Evolutionary conservation across 805 yeast genomes (phyloP).

Genomic region (Vanderwaltozyma yarrowii): DNA sequence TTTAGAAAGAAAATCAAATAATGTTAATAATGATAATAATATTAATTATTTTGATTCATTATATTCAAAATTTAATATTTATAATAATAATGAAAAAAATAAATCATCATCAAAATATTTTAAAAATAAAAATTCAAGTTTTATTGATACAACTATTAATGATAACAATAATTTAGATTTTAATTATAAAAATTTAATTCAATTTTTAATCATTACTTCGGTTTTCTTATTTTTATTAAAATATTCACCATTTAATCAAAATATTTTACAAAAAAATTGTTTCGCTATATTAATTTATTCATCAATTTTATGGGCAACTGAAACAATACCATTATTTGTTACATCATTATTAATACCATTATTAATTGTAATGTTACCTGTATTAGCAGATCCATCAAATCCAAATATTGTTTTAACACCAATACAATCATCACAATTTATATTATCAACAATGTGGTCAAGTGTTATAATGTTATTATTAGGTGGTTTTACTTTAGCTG

Average conservation of each 20-base stretch:
- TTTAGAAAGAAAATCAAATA: conserved; percentile 75
- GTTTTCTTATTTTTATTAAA: conserved; percentile 37
- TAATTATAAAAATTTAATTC: conserved; percentile 19
- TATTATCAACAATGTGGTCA: conserved; percentile 88
- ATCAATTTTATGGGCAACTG: conserved; percentile 91
- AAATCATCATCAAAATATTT: neutral
- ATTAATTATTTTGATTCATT: conserved; percentile 1
- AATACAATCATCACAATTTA: conserved; percentile 54
- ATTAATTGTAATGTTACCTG: conserved; percentile 61
- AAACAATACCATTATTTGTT: conserved; percentile 42
- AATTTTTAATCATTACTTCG: conserved; percentile 36
- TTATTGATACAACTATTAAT: neutral
- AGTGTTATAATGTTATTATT: conserved; percentile 81
- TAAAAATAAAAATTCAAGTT: neutral
- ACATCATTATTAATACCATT: conserved; percentile 81
- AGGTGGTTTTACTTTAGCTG: conserved; percentile 94
- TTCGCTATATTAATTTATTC: conserved; percentile 74
- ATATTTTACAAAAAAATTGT: conserved; percentile 62
- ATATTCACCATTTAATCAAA: conserved; percentile 46
- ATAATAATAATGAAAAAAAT: conserved; percentile 1
- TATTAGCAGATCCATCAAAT: conserved; percentile 46
- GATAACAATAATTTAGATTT: neutral
- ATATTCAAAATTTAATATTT: conserved; percentile 1
- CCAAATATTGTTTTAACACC: conserved; percentile 44
- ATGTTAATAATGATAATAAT: conserved; percentile 39